Evolutionary conservation across 352 stramenopile genomes (phyloP).

Genomic region (Globisporangium splendens): DNA sequence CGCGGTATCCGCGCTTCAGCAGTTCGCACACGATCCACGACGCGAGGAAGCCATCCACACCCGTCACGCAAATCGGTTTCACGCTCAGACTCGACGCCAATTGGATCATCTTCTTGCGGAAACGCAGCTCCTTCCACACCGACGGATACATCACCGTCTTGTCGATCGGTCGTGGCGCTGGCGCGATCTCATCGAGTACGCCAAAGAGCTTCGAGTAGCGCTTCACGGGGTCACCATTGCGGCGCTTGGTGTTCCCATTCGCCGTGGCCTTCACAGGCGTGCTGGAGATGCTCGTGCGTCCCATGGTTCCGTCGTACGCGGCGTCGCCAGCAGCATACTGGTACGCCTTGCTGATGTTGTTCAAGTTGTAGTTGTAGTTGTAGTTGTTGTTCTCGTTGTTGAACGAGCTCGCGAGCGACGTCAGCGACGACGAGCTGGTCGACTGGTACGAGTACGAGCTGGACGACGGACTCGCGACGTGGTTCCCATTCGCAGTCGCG

Average conservation of each 20-base stretch:
- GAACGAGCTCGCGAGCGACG: constrained; percentile 15
- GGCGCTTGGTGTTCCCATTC: constrained; percentile 6
- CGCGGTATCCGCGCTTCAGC: constrained; percentile 68
- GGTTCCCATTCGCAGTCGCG: background rate
- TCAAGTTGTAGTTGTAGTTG: constrained; percentile 15
- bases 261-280: constrained; percentile 12
- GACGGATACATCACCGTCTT: constrained; percentile 56
- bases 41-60: constrained; percentile 80
- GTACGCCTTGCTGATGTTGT: constrained; percentile 3
- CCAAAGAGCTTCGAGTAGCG: constrained; percentile 19
- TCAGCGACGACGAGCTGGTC: constrained; percentile 21
- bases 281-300: constrained; percentile 7
- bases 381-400: constrained; percentile 13
- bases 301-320: background rate
- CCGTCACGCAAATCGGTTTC: constrained; percentile 85
- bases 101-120: constrained; percentile 81
- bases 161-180: constrained; percentile 6
- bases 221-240: constrained; percentile 13
- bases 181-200: constrained; percentile 13
- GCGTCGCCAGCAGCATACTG: constrained; percentile 3
- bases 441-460: constrained; percentile 15
- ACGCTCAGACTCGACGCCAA: constrained; percentile 65
- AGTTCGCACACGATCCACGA: constrained; percentile 86
- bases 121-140: constrained; percentile 80
- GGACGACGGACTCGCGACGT: constrained; percentile 14